phyloP scores from a whole-genome alignment of 2,329 filamentous ascomycete species.

The Microcera coccophila region DNA sequence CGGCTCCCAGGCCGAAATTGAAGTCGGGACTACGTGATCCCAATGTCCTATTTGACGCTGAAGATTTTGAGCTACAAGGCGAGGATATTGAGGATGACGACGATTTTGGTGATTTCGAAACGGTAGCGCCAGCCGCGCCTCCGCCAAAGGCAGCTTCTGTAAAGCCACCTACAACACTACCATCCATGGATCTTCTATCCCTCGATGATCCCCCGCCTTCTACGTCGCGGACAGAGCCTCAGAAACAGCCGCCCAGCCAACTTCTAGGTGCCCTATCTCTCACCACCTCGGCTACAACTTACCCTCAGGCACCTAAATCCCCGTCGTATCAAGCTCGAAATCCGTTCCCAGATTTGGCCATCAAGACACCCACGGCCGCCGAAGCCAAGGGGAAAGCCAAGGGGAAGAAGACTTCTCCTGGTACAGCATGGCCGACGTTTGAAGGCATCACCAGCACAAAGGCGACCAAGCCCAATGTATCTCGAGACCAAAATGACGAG shows the following conservation, averaged over 20 bases:
- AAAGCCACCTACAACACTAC: constrained; percentile 11
- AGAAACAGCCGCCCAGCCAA: constrained; percentile 28
- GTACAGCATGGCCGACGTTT: constrained; percentile 45
- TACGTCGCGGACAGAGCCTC: constrained; percentile 7
- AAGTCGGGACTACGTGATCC: constrained; percentile 34
- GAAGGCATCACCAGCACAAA: constrained; percentile 11
- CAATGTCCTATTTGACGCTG: constrained; percentile 65
- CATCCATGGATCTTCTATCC: constrained; percentile 41
- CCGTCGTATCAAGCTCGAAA: constrained; percentile 53
- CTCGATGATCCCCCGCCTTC: constrained; percentile 31
- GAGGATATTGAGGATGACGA: constrained; percentile 46
- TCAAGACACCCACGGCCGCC: constrained; percentile 41
- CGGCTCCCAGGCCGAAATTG: constrained; percentile 19
- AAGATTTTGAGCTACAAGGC: constrained; percentile 46
- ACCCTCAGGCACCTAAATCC: constrained; percentile 48
- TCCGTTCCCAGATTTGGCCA: constrained; percentile 47
- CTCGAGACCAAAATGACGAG: constrained; percentile 36
- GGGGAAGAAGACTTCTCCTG: constrained; percentile 36
- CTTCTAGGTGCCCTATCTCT: constrained; percentile 31
- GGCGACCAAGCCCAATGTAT: background rate
- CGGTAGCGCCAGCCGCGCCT: constrained; percentile 28
- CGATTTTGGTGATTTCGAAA: constrained; percentile 58
- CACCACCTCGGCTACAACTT: constrained; percentile 26
- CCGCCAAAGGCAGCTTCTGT: constrained; percentile 3
- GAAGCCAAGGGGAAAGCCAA: constrained; percentile 33